These are phyloP conservation scores for Vanilla planifolia DNA, from an alignment of 106 monocot genomes.

Conservation along the genomic window DNA sequence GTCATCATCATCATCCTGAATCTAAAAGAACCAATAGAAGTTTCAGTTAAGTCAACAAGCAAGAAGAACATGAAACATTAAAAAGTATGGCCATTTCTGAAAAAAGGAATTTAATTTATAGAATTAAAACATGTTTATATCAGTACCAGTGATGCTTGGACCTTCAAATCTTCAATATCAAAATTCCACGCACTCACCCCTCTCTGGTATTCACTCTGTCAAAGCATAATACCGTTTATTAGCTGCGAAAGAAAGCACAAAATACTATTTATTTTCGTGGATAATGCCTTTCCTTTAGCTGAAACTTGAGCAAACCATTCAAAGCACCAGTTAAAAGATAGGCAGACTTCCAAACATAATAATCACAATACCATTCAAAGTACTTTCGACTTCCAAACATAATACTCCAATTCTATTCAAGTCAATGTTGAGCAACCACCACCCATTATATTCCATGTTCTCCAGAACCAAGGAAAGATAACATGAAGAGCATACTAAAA, in stretches of 20 bases:
- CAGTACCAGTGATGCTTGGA: slow-evolving; percentile 83
- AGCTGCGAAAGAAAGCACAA: background rate
- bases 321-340: no score
- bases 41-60: background rate
- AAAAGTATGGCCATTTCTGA: no score
- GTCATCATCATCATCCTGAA: slow-evolving; percentile 86
- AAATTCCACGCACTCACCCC: slow-evolving; percentile 99
- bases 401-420: no score
- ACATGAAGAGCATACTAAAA: no score
- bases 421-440: background rate
- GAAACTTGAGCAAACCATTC: no score
- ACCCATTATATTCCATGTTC: no score
- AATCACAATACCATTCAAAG: no score
- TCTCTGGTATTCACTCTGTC: slow-evolving; percentile 87
- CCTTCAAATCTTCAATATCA: slow-evolving; percentile 89
- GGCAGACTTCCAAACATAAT: no score
- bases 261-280: background rate
- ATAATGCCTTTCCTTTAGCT: background rate
- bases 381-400: no score
- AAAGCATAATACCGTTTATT: background rate
- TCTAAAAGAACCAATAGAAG: slow-evolving; percentile 17
- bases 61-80: background rate
- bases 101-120: no score
- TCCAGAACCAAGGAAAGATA: no score
- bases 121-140: background rate